A percentile compares a stretch with the other conserved stretches of the same genome.
phyloP scores from a whole-genome alignment of 1,284 basidiomycete genomes.

The Rhodotorula sp. region DNA sequence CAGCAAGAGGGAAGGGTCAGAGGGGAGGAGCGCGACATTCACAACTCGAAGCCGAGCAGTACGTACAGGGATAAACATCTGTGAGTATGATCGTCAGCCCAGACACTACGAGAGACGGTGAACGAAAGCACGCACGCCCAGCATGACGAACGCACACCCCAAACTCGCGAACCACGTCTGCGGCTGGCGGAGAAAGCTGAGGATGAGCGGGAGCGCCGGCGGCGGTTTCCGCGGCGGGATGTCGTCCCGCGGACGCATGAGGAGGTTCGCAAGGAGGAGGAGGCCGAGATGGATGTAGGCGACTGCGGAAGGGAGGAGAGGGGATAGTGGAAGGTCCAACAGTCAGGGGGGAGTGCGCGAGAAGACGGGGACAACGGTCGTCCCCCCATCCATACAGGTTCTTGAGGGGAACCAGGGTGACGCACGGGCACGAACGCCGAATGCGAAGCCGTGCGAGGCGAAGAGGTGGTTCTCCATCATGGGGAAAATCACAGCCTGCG shows the following conservation, averaged over 20 bases:
- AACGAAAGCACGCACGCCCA: background rate
- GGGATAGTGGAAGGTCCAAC: background rate
- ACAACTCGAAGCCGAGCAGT: background rate
- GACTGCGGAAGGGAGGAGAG: background rate
- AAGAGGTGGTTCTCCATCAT: constrained; percentile 16
- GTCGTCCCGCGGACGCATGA: constrained; percentile 17
- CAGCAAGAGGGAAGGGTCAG: background rate
- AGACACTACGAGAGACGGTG: background rate
- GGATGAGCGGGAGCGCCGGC: constrained; percentile 2
- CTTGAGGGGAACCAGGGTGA: too few relatives aligned
- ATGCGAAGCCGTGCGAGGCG: constrained; percentile 2
- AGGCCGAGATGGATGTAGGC: constrained; percentile 9
- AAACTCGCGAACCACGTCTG: constrained; percentile 8
- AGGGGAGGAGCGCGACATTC: background rate
- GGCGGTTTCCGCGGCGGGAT: constrained; percentile 8
- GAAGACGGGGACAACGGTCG: background rate
- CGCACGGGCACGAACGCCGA: background rate
- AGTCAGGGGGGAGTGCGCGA: background rate
- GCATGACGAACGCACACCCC: constrained; percentile 11
- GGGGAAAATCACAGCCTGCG: constrained; percentile 15
- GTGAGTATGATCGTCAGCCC: background rate
- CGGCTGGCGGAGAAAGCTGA: background rate
- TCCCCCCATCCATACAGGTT: too few relatives aligned
- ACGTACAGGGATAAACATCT: constrained; percentile 11
- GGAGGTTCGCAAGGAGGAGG: constrained; percentile 16